Conservation (phyloP, 371 early-diverging fungal species). For the Gilbertella persicaria region DNA sequence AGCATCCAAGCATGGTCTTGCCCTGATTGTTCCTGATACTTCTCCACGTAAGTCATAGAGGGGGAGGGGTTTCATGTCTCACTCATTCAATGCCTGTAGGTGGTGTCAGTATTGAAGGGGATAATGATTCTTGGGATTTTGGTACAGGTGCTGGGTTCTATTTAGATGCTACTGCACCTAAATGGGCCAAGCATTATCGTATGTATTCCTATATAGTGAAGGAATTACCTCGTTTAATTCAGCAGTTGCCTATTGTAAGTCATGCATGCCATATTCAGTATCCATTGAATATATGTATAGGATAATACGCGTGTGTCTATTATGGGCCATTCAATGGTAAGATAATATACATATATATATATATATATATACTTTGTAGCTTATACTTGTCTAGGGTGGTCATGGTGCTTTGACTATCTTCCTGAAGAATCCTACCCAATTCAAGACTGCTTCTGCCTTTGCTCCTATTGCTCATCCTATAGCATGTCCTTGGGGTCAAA, state of each 20-base stretch:
- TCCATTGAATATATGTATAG: conserved; percentile 15
- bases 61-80: background rate
- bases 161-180: conserved; percentile 73
- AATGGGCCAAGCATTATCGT: conserved; percentile 74
- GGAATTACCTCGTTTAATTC: conserved; percentile 70
- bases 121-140: conserved; percentile 56
- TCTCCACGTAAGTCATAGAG: conserved; percentile 65
- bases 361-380: background rate
- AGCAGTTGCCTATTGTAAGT: conserved; percentile 64
- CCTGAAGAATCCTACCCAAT: conserved; percentile 69
- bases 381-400: conserved; percentile 65
- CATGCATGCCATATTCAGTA: background rate
- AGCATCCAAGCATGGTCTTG: conserved; percentile 70
- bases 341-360: background rate
- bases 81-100: conserved; percentile 16
- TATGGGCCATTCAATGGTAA: conserved; percentile 83
- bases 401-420: conserved; percentile 85
- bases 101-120: conserved; percentile 50
- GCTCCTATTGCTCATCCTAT: conserved; percentile 80
- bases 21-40: conserved; percentile 86
- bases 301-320: conserved; percentile 68
- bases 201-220: conserved; percentile 85
- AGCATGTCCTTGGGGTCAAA: conserved; percentile 75
- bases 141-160: conserved; percentile 82
- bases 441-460: conserved; percentile 80